phyloP scores from a whole-genome alignment of 2,329 filamentous ascomycete genomes.

The Aspergillus clavatus region DNA sequence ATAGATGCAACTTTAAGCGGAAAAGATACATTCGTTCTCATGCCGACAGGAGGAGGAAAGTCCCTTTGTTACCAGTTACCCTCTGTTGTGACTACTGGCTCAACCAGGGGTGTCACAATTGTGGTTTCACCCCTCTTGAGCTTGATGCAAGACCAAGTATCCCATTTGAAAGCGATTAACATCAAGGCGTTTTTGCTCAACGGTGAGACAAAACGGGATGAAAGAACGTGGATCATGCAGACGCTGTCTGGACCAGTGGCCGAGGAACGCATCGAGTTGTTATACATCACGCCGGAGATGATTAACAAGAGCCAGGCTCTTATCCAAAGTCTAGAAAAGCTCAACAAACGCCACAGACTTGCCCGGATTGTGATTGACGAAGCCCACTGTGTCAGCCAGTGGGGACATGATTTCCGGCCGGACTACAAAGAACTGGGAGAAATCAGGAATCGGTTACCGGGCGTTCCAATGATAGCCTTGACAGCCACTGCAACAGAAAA shows the following conservation, averaged over 20 bases:
- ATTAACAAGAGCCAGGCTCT: constrained; percentile 73
- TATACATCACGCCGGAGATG: constrained; percentile 98
- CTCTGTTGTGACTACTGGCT: constrained; percentile 74
- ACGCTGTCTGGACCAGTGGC: constrained; percentile 59
- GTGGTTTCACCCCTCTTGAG: constrained; percentile 94
- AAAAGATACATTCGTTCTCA: constrained; percentile 88
- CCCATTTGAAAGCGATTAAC: constrained; percentile 67
- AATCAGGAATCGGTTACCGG: constrained; percentile 65
- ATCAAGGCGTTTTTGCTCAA: constrained; percentile 82
- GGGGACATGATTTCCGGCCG: constrained; percentile 96
- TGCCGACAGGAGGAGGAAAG: constrained; percentile 97
- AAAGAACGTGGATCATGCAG: constrained; percentile 62
- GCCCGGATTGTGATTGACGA: constrained; percentile 95
- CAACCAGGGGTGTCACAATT: constrained; percentile 77
- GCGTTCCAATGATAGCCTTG: constrained; percentile 86
- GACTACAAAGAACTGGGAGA: constrained; percentile 86
- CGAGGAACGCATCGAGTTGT: constrained; percentile 73
- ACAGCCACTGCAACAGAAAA: constrained; percentile 93
- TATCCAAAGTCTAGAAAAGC: constrained; percentile 57
- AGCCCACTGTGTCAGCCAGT: constrained; percentile 98
- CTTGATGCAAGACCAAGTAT: constrained; percentile 95
- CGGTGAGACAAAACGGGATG: constrained; percentile 61
- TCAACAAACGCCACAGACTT: constrained; percentile 68
- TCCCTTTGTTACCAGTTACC: constrained; percentile 95
- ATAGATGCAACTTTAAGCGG: constrained; percentile 89